Percentiles rank a stretch among this genome's conserved stretches.
phyloP scores from a whole-genome alignment of 1,139 yeast genomes.

The Hanseniaspora sp. region DNA sequence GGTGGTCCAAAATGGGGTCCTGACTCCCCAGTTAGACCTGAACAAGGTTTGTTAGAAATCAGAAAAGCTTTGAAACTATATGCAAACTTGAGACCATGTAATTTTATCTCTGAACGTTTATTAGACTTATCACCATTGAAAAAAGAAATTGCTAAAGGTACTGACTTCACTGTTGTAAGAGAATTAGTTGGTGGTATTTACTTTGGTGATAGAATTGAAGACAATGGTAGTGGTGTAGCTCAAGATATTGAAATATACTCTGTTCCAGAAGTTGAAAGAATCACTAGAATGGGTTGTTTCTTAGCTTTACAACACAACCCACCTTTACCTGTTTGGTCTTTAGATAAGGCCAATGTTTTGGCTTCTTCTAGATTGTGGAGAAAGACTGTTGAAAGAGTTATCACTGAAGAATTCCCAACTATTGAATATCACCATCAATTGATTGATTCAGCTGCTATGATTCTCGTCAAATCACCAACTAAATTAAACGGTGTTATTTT shows the following conservation, averaged over 20 bases:
- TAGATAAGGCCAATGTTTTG: conserved; percentile 93
- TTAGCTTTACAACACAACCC: conserved; percentile 88
- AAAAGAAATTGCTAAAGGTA: conserved; percentile 73
- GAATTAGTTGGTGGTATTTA: conserved; percentile 97
- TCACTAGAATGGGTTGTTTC: conserved; percentile 96
- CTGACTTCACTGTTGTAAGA: conserved; percentile 83
- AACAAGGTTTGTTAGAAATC: conserved; percentile 86
- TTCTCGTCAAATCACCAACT: conserved; percentile 79
- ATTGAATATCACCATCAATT: conserved; percentile 79
- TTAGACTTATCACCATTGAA: conserved; percentile 80
- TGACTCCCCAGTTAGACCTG: conserved; percentile 80
- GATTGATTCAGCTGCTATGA: conserved; percentile 98
- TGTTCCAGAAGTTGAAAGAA: conserved; percentile 82
- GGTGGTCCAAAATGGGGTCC: conserved; percentile 98
- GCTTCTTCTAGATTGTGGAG: conserved; percentile 97
- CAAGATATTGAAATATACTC: conserved; percentile 90
- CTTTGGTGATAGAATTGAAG: conserved; percentile 91
- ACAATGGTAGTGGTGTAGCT: conserved; percentile 73
- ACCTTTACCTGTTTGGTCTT: conserved; percentile 87
- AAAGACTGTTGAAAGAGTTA: conserved; percentile 75
- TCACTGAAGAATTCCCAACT: conserved; percentile 79
- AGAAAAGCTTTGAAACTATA: conserved; percentile 88
- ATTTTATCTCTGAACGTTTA: conserved; percentile 77
- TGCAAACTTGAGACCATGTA: conserved; percentile 94
- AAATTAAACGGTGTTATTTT: conserved; percentile 82